Conservation (phyloP, 257 asterid genomes). For the Striga asiatica region DNA sequence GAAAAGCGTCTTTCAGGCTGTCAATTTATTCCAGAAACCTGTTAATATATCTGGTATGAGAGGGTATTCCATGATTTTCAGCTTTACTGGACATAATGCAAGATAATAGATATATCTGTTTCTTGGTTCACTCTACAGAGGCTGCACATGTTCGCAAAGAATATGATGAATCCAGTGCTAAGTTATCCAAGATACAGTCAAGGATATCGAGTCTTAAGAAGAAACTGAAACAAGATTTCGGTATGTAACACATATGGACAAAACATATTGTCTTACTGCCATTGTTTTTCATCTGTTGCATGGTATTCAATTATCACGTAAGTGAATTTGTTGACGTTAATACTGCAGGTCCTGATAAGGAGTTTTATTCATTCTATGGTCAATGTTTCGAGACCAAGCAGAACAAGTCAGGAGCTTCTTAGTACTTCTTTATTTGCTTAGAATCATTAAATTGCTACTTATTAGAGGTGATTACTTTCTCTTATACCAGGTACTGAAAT, state of each 20-base stretch:
- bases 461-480: conserved; percentile 6
- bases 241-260: conserved; percentile 28
- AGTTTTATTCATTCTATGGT: conserved; percentile 84
- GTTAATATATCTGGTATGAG: conserved; percentile 74
- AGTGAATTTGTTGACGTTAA: conserved; percentile 18
- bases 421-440: conserved; percentile 10
- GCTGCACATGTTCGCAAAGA: conserved; percentile 81
- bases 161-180: conserved; percentile 68
- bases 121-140: conserved; percentile 38
- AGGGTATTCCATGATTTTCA: conserved; percentile 11
- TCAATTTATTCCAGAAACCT: conserved; percentile 74
- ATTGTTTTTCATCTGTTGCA: background rate
- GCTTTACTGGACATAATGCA: background rate
- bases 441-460: background rate
- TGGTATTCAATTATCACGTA: conserved; percentile 2
- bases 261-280: background rate
- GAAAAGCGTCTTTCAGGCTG: conserved; percentile 51
- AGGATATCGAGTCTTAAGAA: conserved; percentile 76
- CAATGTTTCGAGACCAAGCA: conserved; percentile 88
- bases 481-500: conserved; percentile 11
- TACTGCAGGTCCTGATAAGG: conserved; percentile 85
- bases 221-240: conserved; percentile 86
- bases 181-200: conserved; percentile 77
- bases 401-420: conserved; percentile 53
- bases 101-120: conserved; percentile 10